phyloP scores from a whole-genome alignment of 1,284 basidiomycete genomes.

The Naganishia albida region DNA sequence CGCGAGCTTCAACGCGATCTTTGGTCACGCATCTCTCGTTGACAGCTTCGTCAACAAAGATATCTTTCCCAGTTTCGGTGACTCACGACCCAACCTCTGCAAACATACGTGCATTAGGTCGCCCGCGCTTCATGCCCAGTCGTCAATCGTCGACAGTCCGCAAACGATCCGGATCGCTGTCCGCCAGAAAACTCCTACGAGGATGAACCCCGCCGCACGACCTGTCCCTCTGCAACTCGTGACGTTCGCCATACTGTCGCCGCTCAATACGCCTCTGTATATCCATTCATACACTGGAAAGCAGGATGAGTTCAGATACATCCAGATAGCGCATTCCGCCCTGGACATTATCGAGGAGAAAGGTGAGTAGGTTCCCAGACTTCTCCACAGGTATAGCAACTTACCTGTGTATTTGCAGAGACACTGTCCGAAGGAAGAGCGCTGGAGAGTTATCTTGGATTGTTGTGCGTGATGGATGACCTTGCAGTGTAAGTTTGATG shows the following conservation, averaged over 20 bases:
- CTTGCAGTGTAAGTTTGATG: constrained; percentile 51
- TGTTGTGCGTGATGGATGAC: constrained; percentile 55
- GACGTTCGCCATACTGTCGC: constrained; percentile 50
- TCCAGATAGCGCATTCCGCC: constrained; percentile 52
- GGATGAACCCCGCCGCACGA: constrained; percentile 2
- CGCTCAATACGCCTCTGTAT: constrained; percentile 50
- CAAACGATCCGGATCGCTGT: no score
- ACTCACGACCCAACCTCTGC: no score
- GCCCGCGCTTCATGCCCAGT: no score
- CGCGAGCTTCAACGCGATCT: no score
- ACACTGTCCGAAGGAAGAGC: not conserved
- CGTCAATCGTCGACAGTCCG: no score
- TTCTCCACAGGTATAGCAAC: not conserved
- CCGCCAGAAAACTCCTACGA: no score
- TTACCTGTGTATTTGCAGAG: not conserved
- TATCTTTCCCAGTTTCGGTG: no score
- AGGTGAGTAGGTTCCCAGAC: constrained; percentile 41
- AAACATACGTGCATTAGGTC: no score
- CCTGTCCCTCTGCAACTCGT: constrained; percentile 50
- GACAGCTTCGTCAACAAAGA: no score
- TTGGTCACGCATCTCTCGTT: no score
- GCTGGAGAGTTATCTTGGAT: constrained; percentile 48
- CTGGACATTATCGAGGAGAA: constrained; percentile 54
- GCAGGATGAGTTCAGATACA: constrained; percentile 50
- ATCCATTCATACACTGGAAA: constrained; percentile 50